phyloP scores from a whole-genome alignment of 805 yeast species.

The Hanseniaspora opuntiae region DNA sequence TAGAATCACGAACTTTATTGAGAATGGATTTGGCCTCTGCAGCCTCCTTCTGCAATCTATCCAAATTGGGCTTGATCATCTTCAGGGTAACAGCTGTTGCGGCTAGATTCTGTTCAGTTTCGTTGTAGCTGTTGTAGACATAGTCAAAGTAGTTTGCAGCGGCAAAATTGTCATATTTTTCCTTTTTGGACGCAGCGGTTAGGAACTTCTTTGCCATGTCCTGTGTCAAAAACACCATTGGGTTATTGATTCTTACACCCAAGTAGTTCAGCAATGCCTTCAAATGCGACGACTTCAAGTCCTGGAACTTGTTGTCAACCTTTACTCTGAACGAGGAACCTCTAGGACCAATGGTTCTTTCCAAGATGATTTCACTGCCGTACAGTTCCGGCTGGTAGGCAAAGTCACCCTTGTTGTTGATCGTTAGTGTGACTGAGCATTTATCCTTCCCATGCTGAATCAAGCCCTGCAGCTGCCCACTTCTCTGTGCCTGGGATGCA shows the following conservation, averaged over 20 bases:
- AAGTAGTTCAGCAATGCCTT: conserved; percentile 57
- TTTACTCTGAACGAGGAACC: conserved; percentile 41
- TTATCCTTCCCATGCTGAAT: conserved; percentile 63
- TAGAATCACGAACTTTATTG: conserved; percentile 21
- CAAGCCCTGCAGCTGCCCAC: conserved; percentile 51
- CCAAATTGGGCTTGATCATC: conserved; percentile 29
- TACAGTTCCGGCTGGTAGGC: conserved; percentile 50
- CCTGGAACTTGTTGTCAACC: conserved; percentile 35
- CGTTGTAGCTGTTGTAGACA: conserved; percentile 29
- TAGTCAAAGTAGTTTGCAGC: conserved; percentile 9
- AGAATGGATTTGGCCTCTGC: conserved; percentile 32
- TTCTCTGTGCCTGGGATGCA: conserved; percentile 79
- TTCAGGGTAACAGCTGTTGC: conserved; percentile 30
- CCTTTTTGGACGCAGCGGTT: conserved; percentile 57
- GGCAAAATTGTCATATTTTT: conserved; percentile 54
- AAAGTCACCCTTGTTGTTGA: conserved; percentile 53
- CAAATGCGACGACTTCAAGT: conserved; percentile 50
- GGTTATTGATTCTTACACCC: conserved; percentile 73
- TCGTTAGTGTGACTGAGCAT: conserved; percentile 52
- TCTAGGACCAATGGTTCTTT: conserved; percentile 46
- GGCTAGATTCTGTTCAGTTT: conserved; percentile 26
- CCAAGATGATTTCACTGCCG: conserved; percentile 59
- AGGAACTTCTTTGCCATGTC: conserved; percentile 86
- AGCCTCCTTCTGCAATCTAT: conserved; percentile 29
- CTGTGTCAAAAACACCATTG: conserved; percentile 83